Evolutionary conservation across 2,329 filamentous ascomycete species (phyloP), one percentile per base, ranked within the genome.

Genomic region (Fragosphaeria purpurea): DNA sequence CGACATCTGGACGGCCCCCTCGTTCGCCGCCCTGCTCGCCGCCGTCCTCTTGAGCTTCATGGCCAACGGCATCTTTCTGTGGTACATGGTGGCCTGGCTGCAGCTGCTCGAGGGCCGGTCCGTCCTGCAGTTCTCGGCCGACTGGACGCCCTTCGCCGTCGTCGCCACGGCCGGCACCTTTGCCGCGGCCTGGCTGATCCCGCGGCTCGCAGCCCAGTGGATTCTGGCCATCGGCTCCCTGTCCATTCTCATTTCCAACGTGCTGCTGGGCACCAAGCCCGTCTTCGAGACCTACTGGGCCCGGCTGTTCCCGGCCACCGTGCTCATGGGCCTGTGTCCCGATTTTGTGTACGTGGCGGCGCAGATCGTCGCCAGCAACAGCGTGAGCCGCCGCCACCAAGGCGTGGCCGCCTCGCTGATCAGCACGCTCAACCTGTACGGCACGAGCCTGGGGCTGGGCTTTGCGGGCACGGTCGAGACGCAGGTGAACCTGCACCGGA

Each of bases 341-440:
- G 75, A 78, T 52, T 68, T 77, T 3, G 66, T 75, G 5, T 76
- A 70, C 48, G 70, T 72, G 0, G 72, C 71, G 0, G 72, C 72
- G 0, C 72, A 77, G 52, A 72, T 79, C 5, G 75, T 78, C 49
- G 72, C 74, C 0, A 77, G 74, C 49, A 76, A 77, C 50, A 68
- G 67, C 1, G 74, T 78, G 34, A 63, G 58, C 3, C 63, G 66
- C 3, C 64, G 67, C 5, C 66, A 79, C 30, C 74, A 79, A 47
- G 75, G 76, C 0, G 64, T 77, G 3, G 75, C 74, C 0, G 71
- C 68, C 0, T 72, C 67, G 11, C 59, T 79, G 3, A 67, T 79
- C 7, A 73, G 74, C 44, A 60, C 57, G 8, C 54, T 67, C 0
- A 64, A 64, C 37, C 53, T 65, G 4, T 66, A 67, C 11, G 64